Evolutionary conservation across 2,329 filamentous ascomycete genomes (phyloP).

Genomic region (Cercospora canescens): DNA sequence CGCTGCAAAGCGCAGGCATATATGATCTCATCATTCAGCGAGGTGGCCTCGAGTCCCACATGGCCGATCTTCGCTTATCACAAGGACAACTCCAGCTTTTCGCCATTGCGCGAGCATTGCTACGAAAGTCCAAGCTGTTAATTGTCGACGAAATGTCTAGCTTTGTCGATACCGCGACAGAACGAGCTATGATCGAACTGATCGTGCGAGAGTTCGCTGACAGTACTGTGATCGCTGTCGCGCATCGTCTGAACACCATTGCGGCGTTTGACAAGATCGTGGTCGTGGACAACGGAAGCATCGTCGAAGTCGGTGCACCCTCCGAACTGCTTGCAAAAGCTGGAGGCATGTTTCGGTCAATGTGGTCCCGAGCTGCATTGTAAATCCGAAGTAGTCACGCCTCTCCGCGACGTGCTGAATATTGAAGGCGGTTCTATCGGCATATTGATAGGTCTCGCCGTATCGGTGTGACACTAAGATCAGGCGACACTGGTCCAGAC

Average conservation of each 20-base stretch:
- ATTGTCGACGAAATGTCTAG: slow-evolving; percentile 37
- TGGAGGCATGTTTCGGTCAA: slow-evolving; percentile 5
- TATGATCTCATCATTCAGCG: slow-evolving; percentile 20
- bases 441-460: background rate
- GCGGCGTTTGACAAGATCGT: slow-evolving; percentile 55
- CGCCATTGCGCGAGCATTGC: slow-evolving; percentile 49
- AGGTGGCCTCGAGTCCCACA: slow-evolving; percentile 42
- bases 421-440: background rate
- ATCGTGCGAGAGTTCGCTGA: slow-evolving; percentile 47
- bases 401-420: background rate
- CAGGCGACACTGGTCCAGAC: background rate
- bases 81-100: slow-evolving; percentile 55
- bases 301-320: slow-evolving; percentile 44
- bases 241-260: slow-evolving; percentile 59
- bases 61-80: slow-evolving; percentile 39
- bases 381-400: background rate
- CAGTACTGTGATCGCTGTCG: slow-evolving; percentile 61
- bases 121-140: slow-evolving; percentile 45
- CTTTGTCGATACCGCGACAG: slow-evolving; percentile 59
- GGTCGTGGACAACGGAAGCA: slow-evolving; percentile 51
- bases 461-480: background rate
- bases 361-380: slow-evolving; percentile 2
- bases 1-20: slow-evolving; percentile 50
- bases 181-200: slow-evolving; percentile 57
- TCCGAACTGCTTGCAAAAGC: slow-evolving; percentile 22